Base-by-base conservation (phyloP, 2,329 filamentous ascomycete species). In the Nemania abortiva region DNA sequence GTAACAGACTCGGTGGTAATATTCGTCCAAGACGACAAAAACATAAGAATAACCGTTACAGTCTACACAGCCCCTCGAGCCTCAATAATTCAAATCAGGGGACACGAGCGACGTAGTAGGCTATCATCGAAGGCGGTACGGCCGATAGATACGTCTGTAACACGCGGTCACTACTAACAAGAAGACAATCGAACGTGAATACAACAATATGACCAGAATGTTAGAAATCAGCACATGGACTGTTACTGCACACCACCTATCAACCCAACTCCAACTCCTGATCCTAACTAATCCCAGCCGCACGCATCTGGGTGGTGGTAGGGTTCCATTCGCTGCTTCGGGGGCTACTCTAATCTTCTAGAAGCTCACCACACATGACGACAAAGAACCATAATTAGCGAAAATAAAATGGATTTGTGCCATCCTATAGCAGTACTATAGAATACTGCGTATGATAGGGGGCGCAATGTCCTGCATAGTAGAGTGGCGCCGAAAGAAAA, bases 381-480 rank as follows among this genome's bases (percentile, higher is more conserved):
- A 39, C 52, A n/a, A 34, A 63, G 52, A 50, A 13, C 61, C 22
- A 53, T 27, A 52, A 27, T 52, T 39, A 29, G 20, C 54, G 18
- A n/a, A 20, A 24, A 60, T n/a, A 50, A n/a, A n/a, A n/a, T n/a
- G n/a, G n/a, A n/a, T n/a, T n/a, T n/a, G n/a, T 22, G 39, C 39
- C 15, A 18, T 47, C 18, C 18, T 49, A 10, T 10, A 58, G 15
- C 39, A n/a, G n/a, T n/a, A n/a, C n/a, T n/a, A n/a, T n/a, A n/a
- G n/a, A n/a, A 57, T 45, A 27, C 42, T 47, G 37, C 55, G 56
- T 49, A 37, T 27, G 20, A 5, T 50, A n/a, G 15, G 10, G 52
- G 42, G 34, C 42, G 52, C 45, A 50, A 49, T 50, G 47, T 55
- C 37, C 54, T 59, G 60, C 49, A 27, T 53, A 39, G 31, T 15